Evolutionary conservation across 371 early-diverging fungal genomes (phyloP), one percentile per base, ranked within the genome.

Genomic region (Mucor sp.): DNA sequence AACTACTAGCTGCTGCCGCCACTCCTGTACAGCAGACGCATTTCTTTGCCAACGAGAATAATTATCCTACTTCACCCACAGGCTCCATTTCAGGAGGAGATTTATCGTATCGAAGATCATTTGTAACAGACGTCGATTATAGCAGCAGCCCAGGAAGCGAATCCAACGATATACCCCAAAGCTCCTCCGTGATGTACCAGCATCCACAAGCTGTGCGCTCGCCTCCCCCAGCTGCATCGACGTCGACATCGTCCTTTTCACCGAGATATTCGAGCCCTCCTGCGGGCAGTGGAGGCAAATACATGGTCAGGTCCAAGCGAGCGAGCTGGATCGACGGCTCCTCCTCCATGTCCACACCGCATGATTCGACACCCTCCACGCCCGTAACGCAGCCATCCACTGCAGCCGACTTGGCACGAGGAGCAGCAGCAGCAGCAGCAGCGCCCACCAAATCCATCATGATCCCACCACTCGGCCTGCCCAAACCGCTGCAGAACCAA

Each of bases 321-420:
- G 77, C 74, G 7, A 78, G 75, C 27, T 81, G 74, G 75, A 74
- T 81, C 19, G 81, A 81, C 66, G 71, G 74, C 0, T 73, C 68
- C 27, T 71, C 80, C 25, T 72, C 74, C 3, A 69, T 69, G 43
- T n/a, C n/a, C n/a, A 47, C 62, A 55, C 48, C 66, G 23, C 59
- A 67, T 19, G 69, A 65, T 15, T 68, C 74, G 4, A 57, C 56
- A 14, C 71, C 75, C 11, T 66, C 69, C 17, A 74, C 77, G 27
- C 72, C 72, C 7, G 8, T 39, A 0, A 57, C 56, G 12, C 56
- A 59, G 28, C 23, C 59, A 11, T 55, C 37, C 9, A 39, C 25
- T 3, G 8, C 33, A 33, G 8, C 8, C 7, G 33, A 25, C 14
- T 5, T 9, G n/a, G n/a, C 23, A 39, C 1, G 27, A 48, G 30